Percentiles rank a stretch among this genome's conserved stretches.
phyloP scores from a whole-genome alignment of 176 grass and related monocot species.

The Lolium perenne region DNA sequence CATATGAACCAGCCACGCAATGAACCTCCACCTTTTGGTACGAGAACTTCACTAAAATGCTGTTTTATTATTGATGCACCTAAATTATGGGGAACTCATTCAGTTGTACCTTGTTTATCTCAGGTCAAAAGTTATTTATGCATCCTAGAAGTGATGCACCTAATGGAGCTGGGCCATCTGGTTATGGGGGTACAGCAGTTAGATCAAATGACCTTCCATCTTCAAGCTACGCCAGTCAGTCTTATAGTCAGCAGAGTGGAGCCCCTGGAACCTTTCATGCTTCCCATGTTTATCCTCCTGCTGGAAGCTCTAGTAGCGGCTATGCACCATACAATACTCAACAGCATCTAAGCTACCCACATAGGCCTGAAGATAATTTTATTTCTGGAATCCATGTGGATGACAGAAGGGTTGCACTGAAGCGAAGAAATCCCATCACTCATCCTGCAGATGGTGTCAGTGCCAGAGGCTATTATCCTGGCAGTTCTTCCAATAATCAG shows the following conservation, averaged over 20 bases:
- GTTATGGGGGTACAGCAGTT: slow-evolving; percentile 33
- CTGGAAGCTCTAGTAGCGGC: slow-evolving; percentile 54
- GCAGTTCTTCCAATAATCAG: slow-evolving; percentile 54
- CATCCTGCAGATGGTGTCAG: slow-evolving; percentile 45
- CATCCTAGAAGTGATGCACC: slow-evolving; percentile 50
- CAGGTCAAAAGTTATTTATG: slow-evolving; percentile 57
- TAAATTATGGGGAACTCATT: slow-evolving; percentile 26
- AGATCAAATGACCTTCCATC: slow-evolving; percentile 49
- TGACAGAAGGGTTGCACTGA: slow-evolving; percentile 55
- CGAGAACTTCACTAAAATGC: slow-evolving; percentile 20
- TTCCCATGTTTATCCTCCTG: slow-evolving; percentile 45
- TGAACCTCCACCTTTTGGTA: slow-evolving; percentile 59
- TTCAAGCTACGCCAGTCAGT: slow-evolving; percentile 36
- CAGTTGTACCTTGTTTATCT: slow-evolving; percentile 31
- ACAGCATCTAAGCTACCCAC: slow-evolving; percentile 46
- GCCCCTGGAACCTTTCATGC: slow-evolving; percentile 44
- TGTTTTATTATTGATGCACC: slow-evolving; percentile 10
- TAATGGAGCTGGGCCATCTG: slow-evolving; percentile 37
- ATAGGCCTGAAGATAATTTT: slow-evolving; percentile 50
- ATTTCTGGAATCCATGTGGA: slow-evolving; percentile 47
- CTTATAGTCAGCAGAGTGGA: slow-evolving; percentile 47
- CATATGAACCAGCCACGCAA: slow-evolving; percentile 44
- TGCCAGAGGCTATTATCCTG: slow-evolving; percentile 43
- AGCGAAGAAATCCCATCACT: slow-evolving; percentile 56
- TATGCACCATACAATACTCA: slow-evolving; percentile 49